Percentiles rank a stretch among this genome's conserved stretches.
Evolutionary conservation across 2,329 filamentous ascomycete genomes (phyloP).

Genomic region (Paecilomyces formosus): DNA sequence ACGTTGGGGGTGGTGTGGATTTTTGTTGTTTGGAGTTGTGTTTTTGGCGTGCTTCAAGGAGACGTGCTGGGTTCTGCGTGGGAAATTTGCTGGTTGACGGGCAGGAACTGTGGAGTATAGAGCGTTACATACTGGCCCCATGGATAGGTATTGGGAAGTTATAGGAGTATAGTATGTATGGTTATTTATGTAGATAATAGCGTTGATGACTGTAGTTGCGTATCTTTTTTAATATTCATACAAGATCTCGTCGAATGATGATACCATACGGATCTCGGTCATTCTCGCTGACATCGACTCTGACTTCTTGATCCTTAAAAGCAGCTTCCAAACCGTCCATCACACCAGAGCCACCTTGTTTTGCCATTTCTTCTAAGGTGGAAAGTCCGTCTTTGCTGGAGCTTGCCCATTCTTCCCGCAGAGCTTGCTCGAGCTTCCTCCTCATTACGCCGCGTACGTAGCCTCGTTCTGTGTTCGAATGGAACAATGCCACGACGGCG

Average conservation of each 20-base stretch:
- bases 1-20: not conserved
- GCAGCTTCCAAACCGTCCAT: constrained; percentile 37
- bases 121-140: too few species aligned
- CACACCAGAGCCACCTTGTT: constrained; percentile 14
- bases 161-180: too few species aligned
- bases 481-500: constrained; percentile 77
- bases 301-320: constrained; percentile 47
- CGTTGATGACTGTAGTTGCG: too few species aligned
- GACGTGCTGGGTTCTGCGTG: too few species aligned
- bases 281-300: constrained; percentile 66
- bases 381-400: constrained; percentile 36
- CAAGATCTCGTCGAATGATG: constrained; percentile 34
- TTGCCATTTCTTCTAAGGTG: constrained; percentile 20
- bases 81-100: too few species aligned
- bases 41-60: too few species aligned
- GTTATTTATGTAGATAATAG: too few species aligned
- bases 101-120: too few species aligned
- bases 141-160: too few species aligned
- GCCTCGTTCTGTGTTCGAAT: constrained; percentile 85
- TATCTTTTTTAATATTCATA: not conserved
- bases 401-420: constrained; percentile 51
- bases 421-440: constrained; percentile 52
- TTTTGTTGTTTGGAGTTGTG: too few species aligned
- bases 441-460: constrained; percentile 69
- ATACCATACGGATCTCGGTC: constrained; percentile 89